phyloP scores from a whole-genome alignment of 345 rosid genomes.

The Conringia planisiliqua region DNA sequence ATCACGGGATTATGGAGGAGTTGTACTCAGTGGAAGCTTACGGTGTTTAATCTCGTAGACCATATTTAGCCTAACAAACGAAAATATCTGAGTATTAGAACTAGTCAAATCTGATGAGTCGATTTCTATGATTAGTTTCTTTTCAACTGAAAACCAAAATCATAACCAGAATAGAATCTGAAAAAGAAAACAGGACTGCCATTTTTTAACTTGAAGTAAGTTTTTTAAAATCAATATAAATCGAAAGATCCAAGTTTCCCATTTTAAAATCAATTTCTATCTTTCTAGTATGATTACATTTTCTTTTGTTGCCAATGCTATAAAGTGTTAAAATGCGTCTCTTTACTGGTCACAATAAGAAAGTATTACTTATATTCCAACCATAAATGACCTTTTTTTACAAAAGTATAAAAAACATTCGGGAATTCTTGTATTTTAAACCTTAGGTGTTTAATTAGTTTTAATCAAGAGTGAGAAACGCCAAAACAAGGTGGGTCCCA shows the following conservation, averaged over 20 bases:
- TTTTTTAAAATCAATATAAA: neutral
- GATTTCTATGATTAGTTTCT: neutral
- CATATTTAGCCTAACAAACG: neutral
- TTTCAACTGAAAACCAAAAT: neutral
- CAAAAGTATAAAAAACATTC: neutral
- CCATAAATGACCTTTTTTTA: neutral
- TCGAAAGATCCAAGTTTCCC: neutral
- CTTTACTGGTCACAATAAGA: too few relatives aligned
- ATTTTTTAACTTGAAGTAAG: neutral
- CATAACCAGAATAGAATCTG: neutral
- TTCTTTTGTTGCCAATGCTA: too few relatives aligned
- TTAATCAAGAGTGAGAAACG: neutral
- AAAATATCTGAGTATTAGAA: neutral
- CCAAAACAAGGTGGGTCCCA: slow-evolving; percentile 26
- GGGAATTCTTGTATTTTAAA: neutral
- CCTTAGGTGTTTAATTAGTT: neutral
- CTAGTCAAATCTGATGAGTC: neutral
- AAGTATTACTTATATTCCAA: neutral
- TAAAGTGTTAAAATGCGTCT: too few relatives aligned
- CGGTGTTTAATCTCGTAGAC: neutral
- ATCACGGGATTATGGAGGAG: neutral
- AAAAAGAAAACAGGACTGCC: neutral
- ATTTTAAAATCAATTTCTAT: neutral
- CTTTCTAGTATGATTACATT: neutral
- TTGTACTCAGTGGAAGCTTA: too few relatives aligned